Evolutionary conservation across 2,329 filamentous ascomycete species (phyloP).

Genomic region (Helicocarpus griseus): DNA sequence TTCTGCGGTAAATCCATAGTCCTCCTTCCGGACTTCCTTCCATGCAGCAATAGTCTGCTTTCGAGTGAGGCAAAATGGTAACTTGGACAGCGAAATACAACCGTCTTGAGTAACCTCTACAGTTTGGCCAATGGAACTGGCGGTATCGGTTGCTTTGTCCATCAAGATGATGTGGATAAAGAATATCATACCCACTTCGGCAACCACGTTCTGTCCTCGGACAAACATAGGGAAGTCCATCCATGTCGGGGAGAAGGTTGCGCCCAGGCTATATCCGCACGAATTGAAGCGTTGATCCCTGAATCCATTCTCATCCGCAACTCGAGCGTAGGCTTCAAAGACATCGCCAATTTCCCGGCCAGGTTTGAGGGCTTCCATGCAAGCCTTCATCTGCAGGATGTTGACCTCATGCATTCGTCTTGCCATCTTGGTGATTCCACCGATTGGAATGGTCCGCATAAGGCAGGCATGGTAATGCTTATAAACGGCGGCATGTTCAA

Average conservation of each 20-base stretch:
- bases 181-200: slow-evolving; percentile 23
- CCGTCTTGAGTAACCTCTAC: slow-evolving; percentile 22
- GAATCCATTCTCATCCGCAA: slow-evolving; percentile 24
- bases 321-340: slow-evolving; percentile 20
- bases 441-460: slow-evolving; percentile 25
- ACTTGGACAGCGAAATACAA: slow-evolving; percentile 23
- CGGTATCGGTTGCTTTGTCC: slow-evolving; percentile 26
- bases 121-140: slow-evolving; percentile 25
- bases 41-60: slow-evolving; percentile 26
- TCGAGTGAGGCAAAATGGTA: slow-evolving; percentile 24
- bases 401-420: slow-evolving; percentile 20
- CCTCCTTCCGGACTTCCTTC: slow-evolving; percentile 26
- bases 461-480: slow-evolving; percentile 27
- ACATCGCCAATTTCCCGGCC: slow-evolving; percentile 20
- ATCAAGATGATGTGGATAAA: slow-evolving; percentile 29
- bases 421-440: slow-evolving; percentile 20
- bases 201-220: slow-evolving; percentile 13
- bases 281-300: slow-evolving; percentile 22
- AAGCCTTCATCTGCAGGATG: slow-evolving; percentile 20
- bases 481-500: slow-evolving; percentile 25
- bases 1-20: slow-evolving; percentile 23
- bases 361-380: slow-evolving; percentile 20
- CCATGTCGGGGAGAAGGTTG: slow-evolving; percentile 20
- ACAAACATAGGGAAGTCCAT: slow-evolving; percentile 17
- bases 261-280: slow-evolving; percentile 22